Conservation (phyloP, 2,329 filamentous ascomycete genomes). For the Exophiala calicioides region DNA sequence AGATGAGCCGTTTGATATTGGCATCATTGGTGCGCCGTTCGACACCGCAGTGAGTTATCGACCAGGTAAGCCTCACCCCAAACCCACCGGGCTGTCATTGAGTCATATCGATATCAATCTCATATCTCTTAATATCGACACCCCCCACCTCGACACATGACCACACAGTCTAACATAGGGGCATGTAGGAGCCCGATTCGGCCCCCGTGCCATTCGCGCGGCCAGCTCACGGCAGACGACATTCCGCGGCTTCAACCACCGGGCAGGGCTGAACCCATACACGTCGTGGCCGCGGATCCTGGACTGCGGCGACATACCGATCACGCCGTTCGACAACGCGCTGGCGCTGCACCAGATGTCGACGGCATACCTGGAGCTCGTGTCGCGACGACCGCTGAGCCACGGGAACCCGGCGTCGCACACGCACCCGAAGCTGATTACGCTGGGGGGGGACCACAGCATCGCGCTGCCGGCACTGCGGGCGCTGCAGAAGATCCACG, state of each 20-base stretch:
- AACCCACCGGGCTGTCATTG: not conserved
- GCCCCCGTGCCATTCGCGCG: slow-evolving; percentile 81
- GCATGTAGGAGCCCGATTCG: slow-evolving; percentile 78
- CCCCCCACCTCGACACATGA: too few relatives aligned
- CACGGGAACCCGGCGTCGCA: slow-evolving; percentile 33
- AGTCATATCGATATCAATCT: not conserved
- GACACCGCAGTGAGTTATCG: slow-evolving; percentile 73
- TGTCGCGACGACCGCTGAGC: slow-evolving; percentile 44
- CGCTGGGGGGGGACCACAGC: slow-evolving; percentile 73
- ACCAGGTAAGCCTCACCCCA: slow-evolving; percentile 52
- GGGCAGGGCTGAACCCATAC: slow-evolving; percentile 82
- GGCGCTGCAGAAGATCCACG: slow-evolving; percentile 64
- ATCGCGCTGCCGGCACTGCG: slow-evolving; percentile 69
- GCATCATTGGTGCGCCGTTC: slow-evolving; percentile 71
- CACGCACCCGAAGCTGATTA: slow-evolving; percentile 58
- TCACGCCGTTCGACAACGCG: slow-evolving; percentile 82
- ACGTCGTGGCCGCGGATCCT: slow-evolving; percentile 73
- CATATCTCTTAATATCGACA: not conserved
- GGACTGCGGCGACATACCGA: slow-evolving; percentile 88
- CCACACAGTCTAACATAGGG: too few relatives aligned
- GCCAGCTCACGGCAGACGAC: slow-evolving; percentile 79
- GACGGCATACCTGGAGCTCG: slow-evolving; percentile 72
- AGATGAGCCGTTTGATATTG: slow-evolving; percentile 67
- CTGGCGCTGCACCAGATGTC: slow-evolving; percentile 83
- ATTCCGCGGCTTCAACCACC: slow-evolving; percentile 78